Evolutionary conservation across 2,329 filamentous ascomycete genomes (phyloP), one percentile per base, ranked within the genome.

Genomic region (Lojkania enalia): DNA sequence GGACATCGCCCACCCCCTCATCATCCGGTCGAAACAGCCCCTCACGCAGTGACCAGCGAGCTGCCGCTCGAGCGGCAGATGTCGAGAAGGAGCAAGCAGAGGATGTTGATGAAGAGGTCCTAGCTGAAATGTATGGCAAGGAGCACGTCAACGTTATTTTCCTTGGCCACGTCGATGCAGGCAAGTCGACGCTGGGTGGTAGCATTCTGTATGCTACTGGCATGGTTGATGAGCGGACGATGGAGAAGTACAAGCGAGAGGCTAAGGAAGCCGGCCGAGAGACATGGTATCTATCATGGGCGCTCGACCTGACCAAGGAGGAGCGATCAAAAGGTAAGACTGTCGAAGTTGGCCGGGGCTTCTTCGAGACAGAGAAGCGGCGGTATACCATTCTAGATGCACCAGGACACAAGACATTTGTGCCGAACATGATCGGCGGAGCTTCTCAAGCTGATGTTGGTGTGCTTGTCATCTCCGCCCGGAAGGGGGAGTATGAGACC

Each of bases 261-360:
- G 92, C 94, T 39, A 97, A 96, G 78, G 94, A 97, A 9, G 81
- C 94, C 54, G 94, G 94, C 41, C 88, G 91, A 76, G 94, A 97
- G 76, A 95, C 92, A 3, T 99, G 94, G 94, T 99, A 97, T 71
- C 81, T 99, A 16, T 99, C 94, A 32, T 99, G 95, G 94, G 95
- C 91, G 50, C 82, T 99, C 61, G 94, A 99, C 80, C 72, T 97
- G 71, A 99, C 90, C 58, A 96, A 92, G 73, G 95, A 99, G 72
- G 94, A 99, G 71, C 84, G 95, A 65, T 78, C 88, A 40, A 95
- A 97, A 80, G 94, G 94, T 57, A 99, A 97, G 79, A 99, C 94
- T 4, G 91, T 99, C 54, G 94, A 99, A 73, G 92, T 97, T 20
- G 94, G 94, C 19, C 84, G 92, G 66, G 94, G 89, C 11, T 96